These are phyloP conservation scores for Rauvolfia tetraphylla DNA, from an alignment of 257 asterid species.

Conservation along the genomic window DNA sequence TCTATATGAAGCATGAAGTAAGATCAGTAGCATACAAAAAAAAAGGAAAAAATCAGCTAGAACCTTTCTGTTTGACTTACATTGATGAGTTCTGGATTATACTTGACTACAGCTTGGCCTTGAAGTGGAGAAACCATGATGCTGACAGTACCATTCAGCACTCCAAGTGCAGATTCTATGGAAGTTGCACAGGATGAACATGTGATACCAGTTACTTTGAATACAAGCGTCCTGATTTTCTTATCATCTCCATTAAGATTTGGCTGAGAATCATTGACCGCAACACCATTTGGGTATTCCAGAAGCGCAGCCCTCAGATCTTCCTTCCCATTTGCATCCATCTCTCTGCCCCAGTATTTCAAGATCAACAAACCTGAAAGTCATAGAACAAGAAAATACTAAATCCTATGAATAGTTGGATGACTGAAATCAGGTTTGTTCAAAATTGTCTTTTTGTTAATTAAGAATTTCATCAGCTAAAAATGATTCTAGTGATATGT, in stretches of 20 bases:
- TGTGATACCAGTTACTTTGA: constrained; percentile 78
- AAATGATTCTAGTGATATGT: not conserved
- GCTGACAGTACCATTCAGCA: constrained; percentile 63
- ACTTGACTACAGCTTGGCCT: constrained; percentile 92
- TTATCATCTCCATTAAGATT: constrained; percentile 30
- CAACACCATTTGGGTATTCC: constrained; percentile 46
- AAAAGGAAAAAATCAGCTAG: constrained; percentile 2
- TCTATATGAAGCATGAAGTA: not conserved
- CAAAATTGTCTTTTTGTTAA: not conserved
- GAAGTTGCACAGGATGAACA: constrained; percentile 88
- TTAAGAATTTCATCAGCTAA: not conserved
- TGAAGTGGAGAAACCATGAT: constrained; percentile 81
- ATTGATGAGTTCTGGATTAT: constrained; percentile 54
- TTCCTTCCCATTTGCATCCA: constrained; percentile 65
- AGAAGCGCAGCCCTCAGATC: constrained; percentile 69
- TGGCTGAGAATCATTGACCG: constrained; percentile 31
- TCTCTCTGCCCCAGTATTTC: constrained; percentile 16
- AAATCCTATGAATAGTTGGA: not conserved
- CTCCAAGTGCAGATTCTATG: constrained; percentile 69
- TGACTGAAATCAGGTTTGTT: not conserved
- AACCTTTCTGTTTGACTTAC: constrained; percentile 45
- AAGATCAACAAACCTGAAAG: constrained; percentile 4
- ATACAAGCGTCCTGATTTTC: constrained; percentile 63
- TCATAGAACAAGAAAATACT: not conserved
- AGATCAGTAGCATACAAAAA: constrained; percentile 11